Percentiles rank a stretch among this genome's conserved stretches.
Evolutionary conservation across 2,329 filamentous ascomycete genomes (phyloP).

Genomic region (Drechslerella coelobrocha): DNA sequence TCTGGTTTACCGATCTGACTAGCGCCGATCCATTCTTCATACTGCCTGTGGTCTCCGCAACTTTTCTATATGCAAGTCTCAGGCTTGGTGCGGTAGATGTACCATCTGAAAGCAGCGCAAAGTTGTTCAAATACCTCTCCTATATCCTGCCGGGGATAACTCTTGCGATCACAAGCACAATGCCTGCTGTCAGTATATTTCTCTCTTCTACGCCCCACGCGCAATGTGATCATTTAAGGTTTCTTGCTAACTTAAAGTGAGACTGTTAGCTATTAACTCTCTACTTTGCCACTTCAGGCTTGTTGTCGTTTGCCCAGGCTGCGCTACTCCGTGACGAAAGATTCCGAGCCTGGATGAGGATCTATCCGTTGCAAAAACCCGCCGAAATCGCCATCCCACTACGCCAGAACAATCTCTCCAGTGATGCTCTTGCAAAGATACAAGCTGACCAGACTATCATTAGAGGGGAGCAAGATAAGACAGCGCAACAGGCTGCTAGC

Average conservation of each 20-base stretch:
- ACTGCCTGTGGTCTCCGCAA: constrained; percentile 70
- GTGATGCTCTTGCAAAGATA: constrained; percentile 24
- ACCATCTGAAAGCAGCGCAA: background rate
- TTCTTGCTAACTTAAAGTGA: constrained; percentile 52
- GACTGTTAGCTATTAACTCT: constrained; percentile 50
- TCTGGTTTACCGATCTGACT: constrained; percentile 83
- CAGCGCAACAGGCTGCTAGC: constrained; percentile 12
- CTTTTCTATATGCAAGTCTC: constrained; percentile 59
- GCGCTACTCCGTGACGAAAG: constrained; percentile 59
- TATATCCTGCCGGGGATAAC: constrained; percentile 20
- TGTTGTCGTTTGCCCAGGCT: constrained; percentile 60
- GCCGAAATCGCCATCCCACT: constrained; percentile 21
- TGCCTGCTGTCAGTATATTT: constrained; percentile 62
- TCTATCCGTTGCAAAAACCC: constrained; percentile 55
- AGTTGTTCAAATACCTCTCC: constrained; percentile 22
- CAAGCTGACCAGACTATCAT: constrained; percentile 17
- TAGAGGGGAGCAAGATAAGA: constrained; percentile 33
- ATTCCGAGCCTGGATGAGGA: constrained; percentile 59
- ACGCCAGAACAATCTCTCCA: constrained; percentile 16
- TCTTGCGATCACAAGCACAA: constrained; percentile 35
- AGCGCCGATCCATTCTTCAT: constrained; percentile 77
- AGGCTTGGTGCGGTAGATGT: constrained; percentile 13
- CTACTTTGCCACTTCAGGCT: constrained; percentile 56
- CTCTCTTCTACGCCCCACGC: constrained; percentile 50
- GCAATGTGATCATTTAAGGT: no score